Evolutionary conservation across 164 flowering plant species (phyloP), one percentile per base, ranked within the genome.

Genomic region (Aristolochia fimbriata): DNA sequence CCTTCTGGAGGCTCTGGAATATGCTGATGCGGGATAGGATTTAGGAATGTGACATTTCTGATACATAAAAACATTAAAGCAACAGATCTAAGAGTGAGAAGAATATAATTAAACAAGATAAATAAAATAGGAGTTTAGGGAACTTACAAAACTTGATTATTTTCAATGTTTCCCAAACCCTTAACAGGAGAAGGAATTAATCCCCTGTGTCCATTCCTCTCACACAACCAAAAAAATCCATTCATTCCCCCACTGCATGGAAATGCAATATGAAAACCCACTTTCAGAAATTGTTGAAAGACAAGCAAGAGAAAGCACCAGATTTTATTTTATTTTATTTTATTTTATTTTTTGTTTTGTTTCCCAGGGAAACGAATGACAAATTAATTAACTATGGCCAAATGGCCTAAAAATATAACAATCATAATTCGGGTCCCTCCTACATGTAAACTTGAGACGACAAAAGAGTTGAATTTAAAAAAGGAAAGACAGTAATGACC

Each of bases 221-320:
- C 81, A 64, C 71, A 66, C 55, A 86, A 62, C 82, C 83, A 85
- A 47, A 93, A 69, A 54, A 45, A 93, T 52, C 99, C 99, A 76
- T 86, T 91, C 99, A 93, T 93, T 65, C 93, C 96, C 69, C 77
- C 87, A 67, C 99, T 93, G 85, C 51, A 77, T 37, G 50, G 43
- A 71, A 55, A 15, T 49, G 12, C 59, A 25, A 37, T 55, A 43
- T 20, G 37, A 47, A 21, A 20, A 57, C 37, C 59, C 65, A 23
- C 51, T 24, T 20, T 41, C 15, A 59, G 10, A 15, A 47, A 4
- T 20, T 27, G 55, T 43, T 14, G 47, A 51, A 5, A 16, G 56
- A 43, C 0, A 15, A 25, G 23, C 17, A 17, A 15, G 8, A 37
- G 10, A 37, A 37, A 37, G 43, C 43, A 37, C 12, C 43, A 3